Base-by-base conservation (phyloP, 2,329 filamentous ascomycete genomes). In the Colletotrichum filicis region DNA sequence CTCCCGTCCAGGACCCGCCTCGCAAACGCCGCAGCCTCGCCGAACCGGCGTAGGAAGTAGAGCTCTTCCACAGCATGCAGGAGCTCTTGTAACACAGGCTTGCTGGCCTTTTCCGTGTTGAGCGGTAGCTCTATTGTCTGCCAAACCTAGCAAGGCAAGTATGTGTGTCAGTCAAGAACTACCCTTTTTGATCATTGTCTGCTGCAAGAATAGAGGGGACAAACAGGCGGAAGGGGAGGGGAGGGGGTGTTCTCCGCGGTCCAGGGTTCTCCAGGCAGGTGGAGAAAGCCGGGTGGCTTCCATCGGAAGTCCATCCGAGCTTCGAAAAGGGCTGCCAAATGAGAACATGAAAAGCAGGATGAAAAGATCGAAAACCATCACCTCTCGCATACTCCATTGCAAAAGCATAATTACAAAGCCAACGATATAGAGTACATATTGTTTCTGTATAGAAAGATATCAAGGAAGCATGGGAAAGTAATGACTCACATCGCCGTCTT, bases 41-140 rank as follows among this genome's bases (percentile, higher is more conserved):
- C 78, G 70, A 84, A 90, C 42, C 84, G 80, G 6, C 83, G 79
- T 75, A 87, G 87, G 78, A 88, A 90, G 76, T 90, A 90, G 57
- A 90, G 81, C 79, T 91, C 89, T 77, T 90, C 88, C 8, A 88
- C 86, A 0, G 88, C 89, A 76, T 90, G 88, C 24, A 90, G 71
- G 11, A 88, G 76, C n/a, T 87, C 83, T 74, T 90, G 87, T 1
- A 83, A 80, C 42, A 85, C 82, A 55, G 83, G 84, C 76, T 90
- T 91, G 37, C 82, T 80, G 4, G 84, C 77, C 37, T 60, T 73
- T 8, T 52, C 35, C 4, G 66, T 76, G 11, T 77, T 74, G 12
- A 88, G 75, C 0, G 88, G 87, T 2, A 89, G 75, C 6, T 77
- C 71, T 46, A 89, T 79, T 0, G 79, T 80, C 56, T 85, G 80